Evolutionary conservation across 805 yeast species (phyloP), one percentile per base, ranked within the genome.

Genomic region (Naumovozyma dairenensis): DNA sequence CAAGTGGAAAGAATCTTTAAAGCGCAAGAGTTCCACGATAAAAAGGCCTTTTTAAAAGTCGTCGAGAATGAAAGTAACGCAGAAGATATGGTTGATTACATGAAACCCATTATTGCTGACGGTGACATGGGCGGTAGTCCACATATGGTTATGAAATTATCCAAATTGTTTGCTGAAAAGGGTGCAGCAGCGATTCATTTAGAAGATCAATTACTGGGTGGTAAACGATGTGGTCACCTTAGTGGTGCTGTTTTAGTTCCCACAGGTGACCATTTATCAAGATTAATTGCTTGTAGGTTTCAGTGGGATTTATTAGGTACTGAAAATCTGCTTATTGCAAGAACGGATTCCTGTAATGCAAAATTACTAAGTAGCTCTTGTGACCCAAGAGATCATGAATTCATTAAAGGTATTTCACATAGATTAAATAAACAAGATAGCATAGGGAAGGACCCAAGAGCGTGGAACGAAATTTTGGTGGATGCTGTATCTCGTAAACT

Each of bases 131-230:
- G 81, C 3, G 81, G 81, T 14, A 78, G 80, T 9, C 54, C 67
- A 10, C 69, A 74, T 3, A 65, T 79, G 0, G 76, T 74, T 3
- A 74, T 75, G 81, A 75, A 75, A 47, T 54, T 74, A 35, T 77
- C 80, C 16, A 75, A 76, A 47, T 49, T 73, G 32, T 75, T 75
- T 58, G 80, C 77, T n/a, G 80, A 74, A 49, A 63, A 64, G 15
- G 81, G 81, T 16, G 79, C 81, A 3, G 74, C 80, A 2, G 80
- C 72, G n/a, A 69, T 75, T 31, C 81, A 75, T 49, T 54, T 72
- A 17, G 81, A 75, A 42, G 81, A 75, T 49, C 78, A 74, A 49
- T 56, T 74, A 26, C 77, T 72, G 38, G 81, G 81, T 25, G 76
- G 79, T 29, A 75, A 75, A 57, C 70, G 74, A 47, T 75, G 80